These are phyloP conservation scores for Hippophae tibetana DNA, from an alignment of 306 rosid genomes.

Conservation along the genomic window DNA sequence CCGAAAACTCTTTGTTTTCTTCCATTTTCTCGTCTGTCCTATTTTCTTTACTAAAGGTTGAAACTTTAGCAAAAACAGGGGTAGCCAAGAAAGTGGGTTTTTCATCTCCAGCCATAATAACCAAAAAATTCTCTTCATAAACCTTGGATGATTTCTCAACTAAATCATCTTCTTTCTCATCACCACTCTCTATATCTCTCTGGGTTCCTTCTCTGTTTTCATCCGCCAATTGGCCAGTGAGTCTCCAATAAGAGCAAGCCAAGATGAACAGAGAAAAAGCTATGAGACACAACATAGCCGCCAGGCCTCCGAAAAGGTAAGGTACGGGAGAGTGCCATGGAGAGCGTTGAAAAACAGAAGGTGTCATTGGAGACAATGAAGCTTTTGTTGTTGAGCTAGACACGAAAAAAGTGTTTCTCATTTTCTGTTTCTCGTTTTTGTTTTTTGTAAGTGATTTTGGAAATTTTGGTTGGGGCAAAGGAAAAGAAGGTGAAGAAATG, in stretches of 20 bases:
- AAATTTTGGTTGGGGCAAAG: constrained; percentile 1
- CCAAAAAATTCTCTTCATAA: constrained; percentile 61
- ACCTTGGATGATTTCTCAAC: constrained; percentile 24
- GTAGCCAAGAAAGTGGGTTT: constrained; percentile 79
- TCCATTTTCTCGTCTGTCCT: background rate
- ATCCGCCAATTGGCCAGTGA: constrained; percentile 14
- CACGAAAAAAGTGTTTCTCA: constrained; percentile 30
- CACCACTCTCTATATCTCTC: constrained; percentile 32
- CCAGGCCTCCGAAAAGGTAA: constrained; percentile 77
- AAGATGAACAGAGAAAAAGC: constrained; percentile 67
- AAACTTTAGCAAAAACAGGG: constrained; percentile 31
- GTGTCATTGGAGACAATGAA: constrained; percentile 7
- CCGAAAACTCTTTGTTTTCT: background rate
- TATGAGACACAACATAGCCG: constrained; percentile 73
- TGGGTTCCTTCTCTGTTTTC: constrained; percentile 12
- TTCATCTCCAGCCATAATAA: constrained; percentile 81
- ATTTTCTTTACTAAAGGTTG: constrained; percentile 1
- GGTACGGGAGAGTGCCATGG: constrained; percentile 95
- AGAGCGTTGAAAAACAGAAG: constrained; percentile 17
- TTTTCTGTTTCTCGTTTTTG: constrained; percentile 4
- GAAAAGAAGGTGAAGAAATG: constrained; percentile 9
- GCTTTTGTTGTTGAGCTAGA: constrained; percentile 2
- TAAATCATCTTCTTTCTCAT: constrained; percentile 28
- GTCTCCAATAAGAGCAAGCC: constrained; percentile 76
- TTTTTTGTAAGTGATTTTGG: background rate